Percentiles rank a stretch among this genome's conserved stretches.
These are phyloP conservation scores for Alternaria arbusti DNA, from an alignment of 2,329 filamentous ascomycete species.

Conservation along the genomic window DNA sequence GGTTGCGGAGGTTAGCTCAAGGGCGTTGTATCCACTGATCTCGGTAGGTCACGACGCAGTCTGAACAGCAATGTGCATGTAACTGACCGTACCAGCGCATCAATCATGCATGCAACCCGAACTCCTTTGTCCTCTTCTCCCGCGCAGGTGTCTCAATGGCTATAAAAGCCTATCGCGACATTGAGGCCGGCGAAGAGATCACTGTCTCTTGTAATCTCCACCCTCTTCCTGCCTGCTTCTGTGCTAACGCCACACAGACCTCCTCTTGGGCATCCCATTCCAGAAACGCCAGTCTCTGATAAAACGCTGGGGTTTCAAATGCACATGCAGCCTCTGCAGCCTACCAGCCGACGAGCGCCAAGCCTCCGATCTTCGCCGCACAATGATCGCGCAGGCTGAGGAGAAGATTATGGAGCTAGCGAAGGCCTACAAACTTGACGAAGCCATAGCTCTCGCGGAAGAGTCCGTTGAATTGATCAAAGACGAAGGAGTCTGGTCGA, in stretches of 20 bases:
- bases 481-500: conserved; percentile 19
- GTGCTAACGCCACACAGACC: conserved; percentile 10
- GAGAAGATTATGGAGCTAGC: conserved; percentile 12
- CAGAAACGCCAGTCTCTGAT: conserved; percentile 10
- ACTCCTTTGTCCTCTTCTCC: conserved; percentile 35
- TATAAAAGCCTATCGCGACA: conserved; percentile 31
- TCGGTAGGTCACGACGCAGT: conserved; percentile 13
- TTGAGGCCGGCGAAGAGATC: conserved; percentile 32
- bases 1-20: conserved; percentile 15
- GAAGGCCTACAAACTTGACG: neutral
- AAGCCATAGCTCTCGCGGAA: conserved; percentile 17
- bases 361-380: conserved; percentile 25
- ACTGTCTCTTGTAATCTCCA: conserved; percentile 22
- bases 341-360: neutral
- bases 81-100: conserved; percentile 15
- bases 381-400: conserved; percentile 12
- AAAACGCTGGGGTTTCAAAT: conserved; percentile 33
- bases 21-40: conserved; percentile 26
- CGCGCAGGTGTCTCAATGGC: conserved; percentile 24
- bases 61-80: neutral
- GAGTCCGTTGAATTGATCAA: conserved; percentile 20
- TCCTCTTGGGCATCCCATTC: conserved; percentile 23
- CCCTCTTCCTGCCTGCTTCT: neutral
- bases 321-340: conserved; percentile 27
- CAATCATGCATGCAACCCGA: conserved; percentile 33